Base-by-base conservation (phyloP, 192 early-diverging fungal genomes). In the Coemansia sp. region DNA sequence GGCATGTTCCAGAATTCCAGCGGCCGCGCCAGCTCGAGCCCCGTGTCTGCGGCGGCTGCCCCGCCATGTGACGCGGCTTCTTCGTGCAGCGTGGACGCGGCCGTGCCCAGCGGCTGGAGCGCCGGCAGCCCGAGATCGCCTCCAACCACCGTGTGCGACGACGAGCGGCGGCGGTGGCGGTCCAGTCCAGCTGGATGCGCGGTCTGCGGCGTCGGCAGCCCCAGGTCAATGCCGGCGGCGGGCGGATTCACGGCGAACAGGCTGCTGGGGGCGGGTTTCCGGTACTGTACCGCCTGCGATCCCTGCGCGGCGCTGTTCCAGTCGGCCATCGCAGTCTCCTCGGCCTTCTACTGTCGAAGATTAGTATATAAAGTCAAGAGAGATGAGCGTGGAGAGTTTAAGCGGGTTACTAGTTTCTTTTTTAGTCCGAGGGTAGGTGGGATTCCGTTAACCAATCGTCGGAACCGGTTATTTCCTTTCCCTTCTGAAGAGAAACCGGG, bases 21-120 rank as follows among this genome's bases (percentile, higher is more conserved):
- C 30, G 72, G 72, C 43, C 72, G 52, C 8, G 72, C 72, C 53
- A 75, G 55, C 60, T 75, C 72, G 35, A 60, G 31, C n/a, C 56
- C 61, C 15, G 22, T 8, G 45, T 27, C 45, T 14, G 53, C 41
- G 36, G n/a, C 40, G 8, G 40, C n/a, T n/a, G n/a, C n/a, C n/a
- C n/a, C n/a, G n/a, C n/a, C n/a, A n/a, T n/a, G n/a, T n/a, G n/a
- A n/a, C n/a, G 10, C 1, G 39, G 30, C 48, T 50, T 52, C 31
- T 51, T 15, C 25, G 53, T 48, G 31, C n/a, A n/a, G n/a, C n/a
- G n/a, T n/a, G n/a, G n/a, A n/a, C n/a, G 27, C 45, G 17, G 26
- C 26, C 6, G 11, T 29, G 14, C 45, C 45, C 54, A 41, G 42
- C 41, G 53, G 39, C 17, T 43, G 28, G 36, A 38, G 41, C 22